phyloP scores from a whole-genome alignment of 2,329 filamentous ascomycete species.

The Cladophialophora exuberans region DNA sequence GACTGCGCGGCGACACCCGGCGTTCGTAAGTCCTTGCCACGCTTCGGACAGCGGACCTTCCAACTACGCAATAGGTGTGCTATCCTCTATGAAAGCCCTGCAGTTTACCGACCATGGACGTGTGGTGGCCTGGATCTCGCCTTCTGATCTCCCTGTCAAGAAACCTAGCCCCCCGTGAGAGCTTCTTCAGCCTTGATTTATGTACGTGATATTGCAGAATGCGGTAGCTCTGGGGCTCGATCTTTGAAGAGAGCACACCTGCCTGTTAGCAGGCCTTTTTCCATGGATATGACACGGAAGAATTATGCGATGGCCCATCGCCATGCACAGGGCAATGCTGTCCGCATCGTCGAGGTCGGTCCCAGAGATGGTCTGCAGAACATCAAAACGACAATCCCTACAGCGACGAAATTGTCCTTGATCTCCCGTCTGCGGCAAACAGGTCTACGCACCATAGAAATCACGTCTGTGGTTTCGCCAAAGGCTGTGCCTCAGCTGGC shows the following conservation, averaged over 20 bases:
- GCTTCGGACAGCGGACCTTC: neutral
- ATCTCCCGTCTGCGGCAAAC: slow-evolving; percentile 70
- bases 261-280: too few species aligned
- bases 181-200: too few species aligned
- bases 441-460: slow-evolving; percentile 74
- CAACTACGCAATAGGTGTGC: neutral
- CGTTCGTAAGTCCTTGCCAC: too few species aligned
- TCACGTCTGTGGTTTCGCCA: slow-evolving; percentile 79
- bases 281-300: too few species aligned
- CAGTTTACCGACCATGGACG: neutral
- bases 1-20: too few species aligned
- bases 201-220: too few species aligned
- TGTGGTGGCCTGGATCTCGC: neutral
- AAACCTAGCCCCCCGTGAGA: too few species aligned
- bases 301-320: too few species aligned
- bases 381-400: slow-evolving; percentile 71
- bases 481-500: slow-evolving; percentile 81
- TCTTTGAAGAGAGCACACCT: too few species aligned
- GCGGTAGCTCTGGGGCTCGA: too few species aligned
- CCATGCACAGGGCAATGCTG: too few species aligned
- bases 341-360: slow-evolving; percentile 77
- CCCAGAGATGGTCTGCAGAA: slow-evolving; percentile 88
- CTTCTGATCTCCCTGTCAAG: neutral
- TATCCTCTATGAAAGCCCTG: neutral
- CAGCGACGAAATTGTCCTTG: slow-evolving; percentile 75